A percentile compares a stretch with the other conserved stretches of the same genome.
These are phyloP conservation scores for Colletotrichum sp. DNA, from an alignment of 2,329 filamentous ascomycete species.

Conservation along the genomic window DNA sequence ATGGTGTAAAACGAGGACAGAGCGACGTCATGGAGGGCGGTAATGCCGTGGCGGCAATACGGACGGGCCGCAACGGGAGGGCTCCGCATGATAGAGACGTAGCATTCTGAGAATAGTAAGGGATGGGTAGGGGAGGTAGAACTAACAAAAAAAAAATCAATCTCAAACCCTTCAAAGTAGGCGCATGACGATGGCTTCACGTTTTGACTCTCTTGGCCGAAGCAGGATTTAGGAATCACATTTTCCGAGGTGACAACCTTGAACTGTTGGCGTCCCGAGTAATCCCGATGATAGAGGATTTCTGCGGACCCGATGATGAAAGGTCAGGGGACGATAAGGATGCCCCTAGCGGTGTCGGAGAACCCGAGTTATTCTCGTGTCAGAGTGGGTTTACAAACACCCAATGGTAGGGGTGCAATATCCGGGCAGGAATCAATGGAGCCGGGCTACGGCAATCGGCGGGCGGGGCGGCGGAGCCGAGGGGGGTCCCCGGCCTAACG, in stretches of 20 bases:
- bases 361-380: constrained; percentile 13
- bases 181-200: constrained; percentile 19
- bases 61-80: background rate
- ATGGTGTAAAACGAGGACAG: background rate
- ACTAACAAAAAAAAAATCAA: background rate
- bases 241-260: background rate
- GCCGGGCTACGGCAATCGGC: constrained; percentile 11
- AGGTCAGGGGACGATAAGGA: background rate
- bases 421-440: background rate
- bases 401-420: background rate
- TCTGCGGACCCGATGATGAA: background rate
- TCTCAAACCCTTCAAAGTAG: constrained; percentile 1
- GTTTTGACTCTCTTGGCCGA: background rate
- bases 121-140: background rate
- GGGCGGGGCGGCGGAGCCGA: constrained; percentile 10
- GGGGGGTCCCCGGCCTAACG: constrained; percentile 1
- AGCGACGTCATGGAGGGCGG: constrained; percentile 9
- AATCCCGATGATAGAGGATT: constrained; percentile 2
- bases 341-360: background rate
- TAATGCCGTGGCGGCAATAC: background rate
- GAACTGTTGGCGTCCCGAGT: background rate
- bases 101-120: background rate
- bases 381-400: background rate
- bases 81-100: constrained; percentile 4
- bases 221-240: background rate